Conservation (phyloP, 805 yeast species). For the Tetrapisispora iriomotensis region DNA sequence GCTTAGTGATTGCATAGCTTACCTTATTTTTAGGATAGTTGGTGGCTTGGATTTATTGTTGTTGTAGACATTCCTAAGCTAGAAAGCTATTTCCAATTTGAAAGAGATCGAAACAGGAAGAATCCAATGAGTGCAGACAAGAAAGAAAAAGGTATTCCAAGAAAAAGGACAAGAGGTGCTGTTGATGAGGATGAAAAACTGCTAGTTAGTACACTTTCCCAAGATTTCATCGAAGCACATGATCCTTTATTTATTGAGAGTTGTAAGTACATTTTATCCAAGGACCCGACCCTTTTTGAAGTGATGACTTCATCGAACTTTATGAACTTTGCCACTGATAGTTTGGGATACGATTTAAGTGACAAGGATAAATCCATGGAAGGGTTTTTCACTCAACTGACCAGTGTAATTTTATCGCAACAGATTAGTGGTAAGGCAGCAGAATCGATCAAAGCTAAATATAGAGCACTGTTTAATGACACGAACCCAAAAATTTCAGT, state of each 20-base stretch:
- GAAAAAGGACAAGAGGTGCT: slow-evolving; percentile 1
- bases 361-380: slow-evolving; percentile 11
- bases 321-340: slow-evolving; percentile 16
- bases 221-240: slow-evolving; percentile 22
- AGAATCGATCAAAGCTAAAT: slow-evolving; percentile 43
- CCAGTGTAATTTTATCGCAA: slow-evolving; percentile 51
- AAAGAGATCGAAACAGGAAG: too few species aligned
- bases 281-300: slow-evolving; percentile 32
- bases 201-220: slow-evolving; percentile 11
- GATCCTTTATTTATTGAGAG: slow-evolving; percentile 29
- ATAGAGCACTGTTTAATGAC: slow-evolving; percentile 31
- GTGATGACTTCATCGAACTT: slow-evolving; percentile 22
- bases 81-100: too few species aligned
- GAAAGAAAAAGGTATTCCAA: neutral
- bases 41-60: too few species aligned
- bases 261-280: slow-evolving; percentile 23
- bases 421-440: slow-evolving; percentile 82
- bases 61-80: too few species aligned
- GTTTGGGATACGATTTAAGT: slow-evolving; percentile 1
- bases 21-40: too few species aligned
- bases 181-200: neutral
- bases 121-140: neutral
- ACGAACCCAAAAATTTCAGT: slow-evolving; percentile 34
- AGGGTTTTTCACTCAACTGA: slow-evolving; percentile 35
- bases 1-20: too few species aligned